Evolutionary conservation across 441 rosid genomes (phyloP).

Genomic region (Breynia disticha): DNA sequence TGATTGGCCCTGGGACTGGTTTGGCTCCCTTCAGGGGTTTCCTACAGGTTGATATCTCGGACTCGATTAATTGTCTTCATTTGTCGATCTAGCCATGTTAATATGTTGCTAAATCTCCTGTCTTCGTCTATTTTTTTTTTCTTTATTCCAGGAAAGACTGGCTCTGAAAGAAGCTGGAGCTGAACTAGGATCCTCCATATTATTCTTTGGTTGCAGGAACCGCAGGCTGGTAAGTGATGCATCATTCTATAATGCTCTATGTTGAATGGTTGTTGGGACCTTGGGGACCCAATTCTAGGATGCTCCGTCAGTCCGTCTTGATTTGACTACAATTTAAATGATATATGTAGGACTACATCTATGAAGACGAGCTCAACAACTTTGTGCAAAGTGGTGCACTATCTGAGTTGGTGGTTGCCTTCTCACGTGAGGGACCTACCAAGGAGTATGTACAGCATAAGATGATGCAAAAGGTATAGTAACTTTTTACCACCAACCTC

Average conservation of each 20-base stretch:
- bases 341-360: constrained; percentile 68
- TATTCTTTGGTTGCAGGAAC: constrained; percentile 97
- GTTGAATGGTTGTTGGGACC: constrained; percentile 1
- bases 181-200: constrained; percentile 70
- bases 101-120: constrained; percentile 1
- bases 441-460: constrained; percentile 94
- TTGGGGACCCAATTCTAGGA: background rate
- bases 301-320: background rate
- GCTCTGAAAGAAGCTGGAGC: constrained; percentile 69
- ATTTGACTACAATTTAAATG: background rate
- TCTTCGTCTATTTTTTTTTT: constrained; percentile 2
- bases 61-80: background rate
- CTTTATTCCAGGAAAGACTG: constrained; percentile 89
- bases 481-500: constrained; percentile 10
- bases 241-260: constrained; percentile 6
- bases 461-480: constrained; percentile 76
- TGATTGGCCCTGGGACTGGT: constrained; percentile 99
- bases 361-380: constrained; percentile 72
- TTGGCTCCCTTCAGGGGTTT: constrained; percentile 98
- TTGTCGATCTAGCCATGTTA: background rate
- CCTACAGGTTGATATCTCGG: constrained; percentile 49
- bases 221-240: constrained; percentile 45
- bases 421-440: constrained; percentile 93
- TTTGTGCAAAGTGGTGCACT: constrained; percentile 66
- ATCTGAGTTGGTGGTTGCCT: constrained; percentile 75